phyloP scores from a whole-genome alignment of 257 asterid genomes.

The Capsicum rhomboideum region DNA sequence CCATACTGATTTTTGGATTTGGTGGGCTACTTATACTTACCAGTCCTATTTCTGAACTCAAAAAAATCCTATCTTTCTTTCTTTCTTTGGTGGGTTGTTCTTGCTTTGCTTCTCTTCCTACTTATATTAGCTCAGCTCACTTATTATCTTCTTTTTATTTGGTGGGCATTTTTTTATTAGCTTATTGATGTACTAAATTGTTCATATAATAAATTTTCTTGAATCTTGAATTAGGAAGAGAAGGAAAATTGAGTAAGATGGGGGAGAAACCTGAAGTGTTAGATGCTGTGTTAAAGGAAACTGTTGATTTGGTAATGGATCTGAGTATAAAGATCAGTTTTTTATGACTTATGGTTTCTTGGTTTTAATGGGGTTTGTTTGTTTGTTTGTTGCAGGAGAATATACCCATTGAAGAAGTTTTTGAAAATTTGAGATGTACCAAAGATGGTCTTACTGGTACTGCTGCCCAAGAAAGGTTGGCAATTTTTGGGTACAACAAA shows the following conservation, averaged over 20 bases:
- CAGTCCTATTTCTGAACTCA: background rate
- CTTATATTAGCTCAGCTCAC: background rate
- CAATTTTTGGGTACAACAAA: constrained; percentile 89
- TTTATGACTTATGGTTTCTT: background rate
- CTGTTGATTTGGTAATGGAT: constrained; percentile 99
- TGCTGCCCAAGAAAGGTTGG: constrained; percentile 87
- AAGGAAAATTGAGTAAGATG: constrained; percentile 21
- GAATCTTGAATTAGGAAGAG: background rate
- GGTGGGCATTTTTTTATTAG: background rate
- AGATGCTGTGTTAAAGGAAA: constrained; percentile 93
- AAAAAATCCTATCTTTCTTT: constrained; percentile 1
- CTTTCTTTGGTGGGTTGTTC: constrained; percentile 1
- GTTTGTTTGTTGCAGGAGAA: constrained; percentile 57
- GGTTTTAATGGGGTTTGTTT: background rate
- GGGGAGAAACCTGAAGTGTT: constrained; percentile 90
- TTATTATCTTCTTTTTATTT: background rate
- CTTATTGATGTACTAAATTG: background rate
- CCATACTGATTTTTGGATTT: background rate
- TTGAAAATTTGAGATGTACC: constrained; percentile 92
- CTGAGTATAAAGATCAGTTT: constrained; percentile 17
- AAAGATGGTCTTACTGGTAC: constrained; percentile 70
- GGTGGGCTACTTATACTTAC: background rate
- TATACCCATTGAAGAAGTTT: constrained; percentile 91
- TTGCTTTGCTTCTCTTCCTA: background rate
- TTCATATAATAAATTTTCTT: background rate